Conservation (phyloP, 805 yeast species). For the Candida stauntonica region DNA sequence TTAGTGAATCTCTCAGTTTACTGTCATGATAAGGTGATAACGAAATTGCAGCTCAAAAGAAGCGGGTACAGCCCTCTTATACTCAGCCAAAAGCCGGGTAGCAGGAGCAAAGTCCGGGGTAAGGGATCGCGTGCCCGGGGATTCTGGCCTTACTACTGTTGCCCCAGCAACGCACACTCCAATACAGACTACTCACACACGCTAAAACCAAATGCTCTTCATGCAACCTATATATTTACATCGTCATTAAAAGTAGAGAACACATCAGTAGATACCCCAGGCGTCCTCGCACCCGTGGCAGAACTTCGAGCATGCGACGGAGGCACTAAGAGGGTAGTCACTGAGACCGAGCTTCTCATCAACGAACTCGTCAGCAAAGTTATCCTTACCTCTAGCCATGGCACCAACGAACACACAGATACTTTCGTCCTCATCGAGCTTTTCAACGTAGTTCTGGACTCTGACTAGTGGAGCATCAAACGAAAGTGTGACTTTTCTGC, state of each 20-base stretch:
- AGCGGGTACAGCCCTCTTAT: too few species aligned
- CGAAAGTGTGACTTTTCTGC: constrained; percentile 88
- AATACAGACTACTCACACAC: too few species aligned
- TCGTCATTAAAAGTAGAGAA: neutral
- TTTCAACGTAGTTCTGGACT: constrained; percentile 80
- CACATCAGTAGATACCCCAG: constrained; percentile 64
- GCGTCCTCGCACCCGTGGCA: constrained; percentile 99
- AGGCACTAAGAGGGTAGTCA: constrained; percentile 92
- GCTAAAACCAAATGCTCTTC: too few species aligned
- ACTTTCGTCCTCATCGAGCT: constrained; percentile 83
- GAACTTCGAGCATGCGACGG: constrained; percentile 96
- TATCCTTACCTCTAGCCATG: constrained; percentile 98
- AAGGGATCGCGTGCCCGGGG: neutral
- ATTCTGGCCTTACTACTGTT: neutral
- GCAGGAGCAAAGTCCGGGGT: constrained; percentile 13
- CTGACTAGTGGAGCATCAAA: constrained; percentile 86
- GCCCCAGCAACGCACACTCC: neutral
- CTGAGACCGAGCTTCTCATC: constrained; percentile 96
- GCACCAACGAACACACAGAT: constrained; percentile 98
- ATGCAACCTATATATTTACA: too few species aligned
- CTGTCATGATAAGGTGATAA: too few species aligned
- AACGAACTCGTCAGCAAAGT: constrained; percentile 93
- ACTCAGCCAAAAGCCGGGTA: neutral
- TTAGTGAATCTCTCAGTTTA: too few species aligned
- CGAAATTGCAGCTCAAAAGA: neutral